phyloP scores from a whole-genome alignment of 257 asterid species.

The Solanum sejunctum region DNA sequence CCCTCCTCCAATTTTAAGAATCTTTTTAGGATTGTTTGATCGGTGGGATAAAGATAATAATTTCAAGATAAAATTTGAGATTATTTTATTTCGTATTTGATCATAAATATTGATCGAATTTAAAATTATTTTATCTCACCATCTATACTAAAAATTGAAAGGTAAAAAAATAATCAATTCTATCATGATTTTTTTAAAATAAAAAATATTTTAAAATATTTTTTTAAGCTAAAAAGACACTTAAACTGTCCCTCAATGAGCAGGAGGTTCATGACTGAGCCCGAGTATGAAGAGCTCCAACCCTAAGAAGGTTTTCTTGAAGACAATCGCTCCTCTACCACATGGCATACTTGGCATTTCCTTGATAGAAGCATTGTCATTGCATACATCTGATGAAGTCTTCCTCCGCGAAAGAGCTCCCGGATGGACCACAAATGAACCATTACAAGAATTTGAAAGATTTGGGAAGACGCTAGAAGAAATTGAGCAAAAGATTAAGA shows the following conservation, averaged over 20 bases:
- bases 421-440: conserved; percentile 41
- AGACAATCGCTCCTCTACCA: conserved; percentile 50
- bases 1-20: neutral
- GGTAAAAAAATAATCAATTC: neutral
- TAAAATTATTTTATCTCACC: neutral
- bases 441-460: conserved; percentile 35
- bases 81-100: neutral
- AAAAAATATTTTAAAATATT: neutral
- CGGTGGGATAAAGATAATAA: neutral
- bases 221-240: neutral
- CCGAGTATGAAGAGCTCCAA: conserved; percentile 52
- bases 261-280: conserved; percentile 57
- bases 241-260: conserved; percentile 52
- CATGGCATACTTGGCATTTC: conserved; percentile 50
- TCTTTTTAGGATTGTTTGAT: neutral
- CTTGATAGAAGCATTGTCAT: conserved; percentile 53
- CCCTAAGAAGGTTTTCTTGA: conserved; percentile 52
- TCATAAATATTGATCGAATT: neutral
- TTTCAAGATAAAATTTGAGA: neutral
- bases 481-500: conserved; percentile 30
- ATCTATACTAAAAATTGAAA: neutral
- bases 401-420: conserved; percentile 49
- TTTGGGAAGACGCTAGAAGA: conserved; percentile 38
- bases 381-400: conserved; percentile 64
- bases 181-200: neutral